Conservation (phyloP, 1,139 yeast genomes). For the Petasospora fabianii region DNA sequence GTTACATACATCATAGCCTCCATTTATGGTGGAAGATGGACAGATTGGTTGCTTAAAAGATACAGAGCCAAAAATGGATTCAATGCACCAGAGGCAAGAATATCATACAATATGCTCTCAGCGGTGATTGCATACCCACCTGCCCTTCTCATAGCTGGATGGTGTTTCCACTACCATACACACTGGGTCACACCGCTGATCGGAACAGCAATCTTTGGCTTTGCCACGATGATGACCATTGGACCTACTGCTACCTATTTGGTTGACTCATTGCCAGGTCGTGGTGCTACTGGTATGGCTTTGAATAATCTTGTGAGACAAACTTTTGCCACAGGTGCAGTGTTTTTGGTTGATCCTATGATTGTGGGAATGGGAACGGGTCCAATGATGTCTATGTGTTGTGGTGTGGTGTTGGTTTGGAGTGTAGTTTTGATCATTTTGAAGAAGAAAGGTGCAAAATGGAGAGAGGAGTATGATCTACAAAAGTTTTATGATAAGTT, state of each 20-base stretch:
- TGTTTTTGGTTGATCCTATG: slow-evolving; percentile 72
- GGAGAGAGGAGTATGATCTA: slow-evolving; percentile 66
- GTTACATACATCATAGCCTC: slow-evolving; percentile 73
- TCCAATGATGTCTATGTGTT: slow-evolving; percentile 61
- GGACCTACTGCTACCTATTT: slow-evolving; percentile 79
- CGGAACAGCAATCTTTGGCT: slow-evolving; percentile 79
- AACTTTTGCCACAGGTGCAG: slow-evolving; percentile 70
- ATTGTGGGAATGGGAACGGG: slow-evolving; percentile 65
- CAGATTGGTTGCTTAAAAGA: slow-evolving; percentile 54
- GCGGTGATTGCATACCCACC: slow-evolving; percentile 64
- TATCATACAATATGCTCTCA: slow-evolving; percentile 67
- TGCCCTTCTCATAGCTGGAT: slow-evolving; percentile 72
- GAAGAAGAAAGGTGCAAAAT: slow-evolving; percentile 54
- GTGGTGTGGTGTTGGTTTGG: slow-evolving; percentile 50
- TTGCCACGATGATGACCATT: slow-evolving; percentile 79
- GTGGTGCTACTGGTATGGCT: slow-evolving; percentile 89
- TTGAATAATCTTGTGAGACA: slow-evolving; percentile 72
- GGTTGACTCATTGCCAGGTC: slow-evolving; percentile 82
- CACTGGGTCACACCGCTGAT: slow-evolving; percentile 76
- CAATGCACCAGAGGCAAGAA: slow-evolving; percentile 70
- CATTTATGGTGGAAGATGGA: slow-evolving; percentile 75
- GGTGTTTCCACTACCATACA: slow-evolving; percentile 65
- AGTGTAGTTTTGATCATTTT: slow-evolving; percentile 44
- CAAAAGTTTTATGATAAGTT: slow-evolving; percentile 50
- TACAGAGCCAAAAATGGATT: slow-evolving; percentile 63